Evolutionary conservation across 345 rosid genomes (phyloP).

Genomic region (Lepidium didymum): DNA sequence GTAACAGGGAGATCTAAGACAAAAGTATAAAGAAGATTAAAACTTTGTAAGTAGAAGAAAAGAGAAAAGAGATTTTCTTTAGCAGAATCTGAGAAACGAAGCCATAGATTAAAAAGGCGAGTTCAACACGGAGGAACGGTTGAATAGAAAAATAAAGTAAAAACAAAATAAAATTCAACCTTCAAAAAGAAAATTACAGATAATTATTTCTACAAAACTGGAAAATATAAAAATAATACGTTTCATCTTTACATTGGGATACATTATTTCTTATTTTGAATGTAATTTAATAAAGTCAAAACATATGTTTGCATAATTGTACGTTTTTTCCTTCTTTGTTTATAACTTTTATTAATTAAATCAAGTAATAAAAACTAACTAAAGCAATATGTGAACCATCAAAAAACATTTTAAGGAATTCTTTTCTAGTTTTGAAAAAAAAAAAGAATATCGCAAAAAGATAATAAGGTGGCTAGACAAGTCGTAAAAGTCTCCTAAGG

Average conservation of each 20-base stretch:
- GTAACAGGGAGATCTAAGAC: slow-evolving; percentile 12
- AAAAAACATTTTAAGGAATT: not conserved
- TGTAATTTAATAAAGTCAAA: not conserved
- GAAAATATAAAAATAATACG: not conserved
- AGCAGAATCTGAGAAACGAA: slow-evolving; percentile 26
- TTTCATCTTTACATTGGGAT: not conserved
- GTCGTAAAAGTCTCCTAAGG: slow-evolving; percentile 21
- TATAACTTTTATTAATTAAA: not conserved
- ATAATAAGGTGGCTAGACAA: not conserved
- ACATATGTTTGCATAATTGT: not conserved
- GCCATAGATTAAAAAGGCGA: slow-evolving; percentile 37
- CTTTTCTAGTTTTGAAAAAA: not conserved
- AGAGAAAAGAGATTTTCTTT: slow-evolving; percentile 12
- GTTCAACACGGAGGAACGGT: slow-evolving; percentile 59
- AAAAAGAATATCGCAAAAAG: not conserved
- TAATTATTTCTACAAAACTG: not conserved
- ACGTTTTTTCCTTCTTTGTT: not conserved
- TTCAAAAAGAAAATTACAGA: not conserved
- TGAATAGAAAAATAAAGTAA: slow-evolving; percentile 20
- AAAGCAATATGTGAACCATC: not conserved
- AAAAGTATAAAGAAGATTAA: not conserved
- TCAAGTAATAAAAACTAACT: not conserved
- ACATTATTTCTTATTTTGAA: not conserved
- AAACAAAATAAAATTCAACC: slow-evolving; percentile 5
- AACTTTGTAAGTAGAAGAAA: not conserved